phyloP scores from a whole-genome alignment of 2,329 filamentous ascomycete species.

The Xylariales sp. region DNA sequence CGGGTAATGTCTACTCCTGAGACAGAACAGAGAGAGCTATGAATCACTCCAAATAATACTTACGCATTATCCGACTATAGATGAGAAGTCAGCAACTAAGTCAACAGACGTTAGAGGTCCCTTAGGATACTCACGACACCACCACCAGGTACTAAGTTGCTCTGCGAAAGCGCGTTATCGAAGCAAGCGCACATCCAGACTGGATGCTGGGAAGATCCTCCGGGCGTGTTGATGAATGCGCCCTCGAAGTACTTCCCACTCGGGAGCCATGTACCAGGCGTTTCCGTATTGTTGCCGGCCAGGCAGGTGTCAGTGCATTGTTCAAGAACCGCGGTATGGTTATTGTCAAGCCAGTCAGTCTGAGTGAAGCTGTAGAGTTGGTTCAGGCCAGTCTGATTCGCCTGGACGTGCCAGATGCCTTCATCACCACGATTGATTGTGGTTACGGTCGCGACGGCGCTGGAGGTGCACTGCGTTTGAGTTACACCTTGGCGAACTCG shows the following conservation, averaged over 20 bases:
- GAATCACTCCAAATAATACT: not conserved
- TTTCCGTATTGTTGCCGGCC: slow-evolving; percentile 5
- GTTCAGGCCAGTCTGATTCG: slow-evolving; percentile 5
- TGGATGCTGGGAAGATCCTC: slow-evolving; percentile 3
- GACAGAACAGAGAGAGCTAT: not conserved
- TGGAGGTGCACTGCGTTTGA: slow-evolving; percentile 1
- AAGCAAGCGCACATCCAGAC: slow-evolving; percentile 6
- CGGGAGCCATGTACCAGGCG: slow-evolving; percentile 6
- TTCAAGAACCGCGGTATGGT: slow-evolving; percentile 2
- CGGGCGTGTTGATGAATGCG: slow-evolving; percentile 8
- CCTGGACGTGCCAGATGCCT: slow-evolving; percentile 7
- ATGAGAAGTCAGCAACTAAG: too few relatives aligned
- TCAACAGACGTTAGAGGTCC: too few relatives aligned
- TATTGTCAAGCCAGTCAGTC: slow-evolving; percentile 5
- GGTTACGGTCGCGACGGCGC: slow-evolving; percentile 2
- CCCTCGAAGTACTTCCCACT: slow-evolving; percentile 8
- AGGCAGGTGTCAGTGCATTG: slow-evolving; percentile 3
- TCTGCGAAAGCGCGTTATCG: slow-evolving; percentile 1
- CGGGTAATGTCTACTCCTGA: not conserved
- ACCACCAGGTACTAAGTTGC: slow-evolving; percentile 1
- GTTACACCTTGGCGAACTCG: slow-evolving; percentile 3
- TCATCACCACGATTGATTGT: slow-evolving; percentile 6
- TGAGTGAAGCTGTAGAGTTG: slow-evolving; percentile 3
- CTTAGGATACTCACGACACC: slow-evolving; percentile 5
- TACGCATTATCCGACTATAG: slow-evolving; percentile 6